phyloP scores from a whole-genome alignment of 192 early-diverging fungal species.

The Mortierella antarctica region DNA sequence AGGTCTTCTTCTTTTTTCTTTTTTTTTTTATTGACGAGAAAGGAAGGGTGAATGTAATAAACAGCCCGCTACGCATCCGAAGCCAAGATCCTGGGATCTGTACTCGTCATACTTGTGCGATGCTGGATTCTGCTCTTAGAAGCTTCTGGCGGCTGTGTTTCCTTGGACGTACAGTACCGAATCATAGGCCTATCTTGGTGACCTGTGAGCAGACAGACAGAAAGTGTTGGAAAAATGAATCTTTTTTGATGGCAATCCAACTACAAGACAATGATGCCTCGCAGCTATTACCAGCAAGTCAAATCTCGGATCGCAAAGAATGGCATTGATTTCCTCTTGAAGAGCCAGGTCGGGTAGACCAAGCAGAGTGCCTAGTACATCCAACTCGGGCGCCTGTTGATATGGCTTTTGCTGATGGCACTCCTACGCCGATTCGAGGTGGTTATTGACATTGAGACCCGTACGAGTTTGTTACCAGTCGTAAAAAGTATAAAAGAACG shows the following conservation, averaged over 20 bases:
- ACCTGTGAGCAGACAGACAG: too few relatives aligned
- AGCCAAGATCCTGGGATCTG: not conserved
- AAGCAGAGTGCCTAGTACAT: not conserved
- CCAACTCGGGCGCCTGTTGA: too few relatives aligned
- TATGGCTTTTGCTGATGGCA: not conserved
- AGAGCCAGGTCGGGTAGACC: not conserved
- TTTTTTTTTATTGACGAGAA: not conserved
- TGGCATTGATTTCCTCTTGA: constrained; percentile 9
- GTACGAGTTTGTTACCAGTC: too few relatives aligned
- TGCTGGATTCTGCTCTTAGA: too few relatives aligned
- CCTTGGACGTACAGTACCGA: too few relatives aligned
- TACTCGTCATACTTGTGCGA: not conserved
- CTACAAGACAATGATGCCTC: not conserved
- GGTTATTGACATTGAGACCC: not conserved
- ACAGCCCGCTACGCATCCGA: not conserved
- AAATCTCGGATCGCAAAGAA: constrained; percentile 12
- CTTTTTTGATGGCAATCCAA: not conserved
- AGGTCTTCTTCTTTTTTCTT: not conserved
- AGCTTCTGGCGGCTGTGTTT: too few relatives aligned
- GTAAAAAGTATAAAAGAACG: too few relatives aligned
- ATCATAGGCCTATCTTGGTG: too few relatives aligned
- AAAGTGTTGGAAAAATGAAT: too few relatives aligned
- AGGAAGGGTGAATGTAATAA: not conserved
- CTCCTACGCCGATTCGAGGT: not conserved
- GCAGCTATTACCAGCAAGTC: not conserved